Base-by-base conservation (phyloP, 108 stramenopile genomes). In the Cyclotella sp. region DNA sequence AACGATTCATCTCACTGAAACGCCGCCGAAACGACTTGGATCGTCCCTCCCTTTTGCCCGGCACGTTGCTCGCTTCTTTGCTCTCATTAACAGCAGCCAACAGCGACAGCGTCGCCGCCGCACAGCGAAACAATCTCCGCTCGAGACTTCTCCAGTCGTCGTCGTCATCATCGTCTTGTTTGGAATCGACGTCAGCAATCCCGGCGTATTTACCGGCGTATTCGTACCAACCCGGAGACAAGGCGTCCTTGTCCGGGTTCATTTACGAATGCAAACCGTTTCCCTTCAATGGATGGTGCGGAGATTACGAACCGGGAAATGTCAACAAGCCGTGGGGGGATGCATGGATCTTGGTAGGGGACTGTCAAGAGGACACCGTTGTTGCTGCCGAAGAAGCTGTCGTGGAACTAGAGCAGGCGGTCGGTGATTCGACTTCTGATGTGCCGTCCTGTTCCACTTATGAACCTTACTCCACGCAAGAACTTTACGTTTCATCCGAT, bases 261-360 rank as follows among this genome's bases (percentile, higher is more conserved):
- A 62, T 73, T 16, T 73, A 73, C 24, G 21, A 73, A 67, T 73
- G 73, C 45, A 73, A 73, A 27, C 63, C 63, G 14, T 34, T 64
- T 27, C 73, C 73, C 9, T 73, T 67, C 65, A 44, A 30, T 12
- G 73, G 73, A 66, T 73, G 73, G 73, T 73, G 73, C 24, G 43
- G 43, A 26, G 66, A 70, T 42, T 70, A 70, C 16, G 43, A 57
- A 44, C 69, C 69, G 13, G 57, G 55, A n/a, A 28, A 47, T 8
- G 44, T 1, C 18, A 18, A 22, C 55, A 43, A 57, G 39, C 68
- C 68, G 9, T 70, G 68, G 68, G 55, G 68, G 12, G 68, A 70
- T 55, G 68, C 68, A 11, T 70, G 68, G 68, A 42, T 57, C 7
- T 40, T 57, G 9, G 12, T 52, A 1, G 68, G 39, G 39, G 68